Conservation (phyloP, 176 grass and related monocot genomes). For the Puya raimondii region DNA sequence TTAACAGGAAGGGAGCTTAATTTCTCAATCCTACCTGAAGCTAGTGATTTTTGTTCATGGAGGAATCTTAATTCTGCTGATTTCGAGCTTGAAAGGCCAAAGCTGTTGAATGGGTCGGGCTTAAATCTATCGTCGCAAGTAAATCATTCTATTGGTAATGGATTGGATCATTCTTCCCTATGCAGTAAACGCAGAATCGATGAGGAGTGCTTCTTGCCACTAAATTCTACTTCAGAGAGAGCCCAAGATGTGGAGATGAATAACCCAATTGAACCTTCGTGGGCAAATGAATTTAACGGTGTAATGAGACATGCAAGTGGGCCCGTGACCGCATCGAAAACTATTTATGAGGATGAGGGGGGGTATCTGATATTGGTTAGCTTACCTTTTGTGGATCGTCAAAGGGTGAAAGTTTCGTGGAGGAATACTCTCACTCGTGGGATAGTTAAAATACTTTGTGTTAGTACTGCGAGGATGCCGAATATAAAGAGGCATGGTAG, state of each 20-base stretch:
- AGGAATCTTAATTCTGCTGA: conserved; percentile 63
- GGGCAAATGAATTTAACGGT: conserved; percentile 52
- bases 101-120: conserved; percentile 46
- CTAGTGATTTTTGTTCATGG: conserved; percentile 58
- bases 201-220: conserved; percentile 42
- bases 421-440: conserved; percentile 55
- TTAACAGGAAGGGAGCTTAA: conserved; percentile 58
- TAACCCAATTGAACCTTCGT: conserved; percentile 33
- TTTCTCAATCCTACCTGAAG: conserved; percentile 51
- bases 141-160: conserved; percentile 30
- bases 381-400: conserved; percentile 50
- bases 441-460: conserved; percentile 61
- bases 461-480: conserved; percentile 50
- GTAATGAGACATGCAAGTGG: conserved; percentile 53
- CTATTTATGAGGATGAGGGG: conserved; percentile 63
- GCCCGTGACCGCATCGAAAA: conserved; percentile 66
- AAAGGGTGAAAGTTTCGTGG: conserved; percentile 59
- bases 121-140: conserved; percentile 54
- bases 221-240: conserved; percentile 50
- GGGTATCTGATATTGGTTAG: conserved; percentile 57
- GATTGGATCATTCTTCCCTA: conserved; percentile 52
- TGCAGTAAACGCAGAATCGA: conserved; percentile 37
- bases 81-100: conserved; percentile 65
- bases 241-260: conserved; percentile 53
- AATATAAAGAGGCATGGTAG: conserved; percentile 49